phyloP scores from a whole-genome alignment of 495 filamentous ascomycete species.

The Viridothelium virens region DNA sequence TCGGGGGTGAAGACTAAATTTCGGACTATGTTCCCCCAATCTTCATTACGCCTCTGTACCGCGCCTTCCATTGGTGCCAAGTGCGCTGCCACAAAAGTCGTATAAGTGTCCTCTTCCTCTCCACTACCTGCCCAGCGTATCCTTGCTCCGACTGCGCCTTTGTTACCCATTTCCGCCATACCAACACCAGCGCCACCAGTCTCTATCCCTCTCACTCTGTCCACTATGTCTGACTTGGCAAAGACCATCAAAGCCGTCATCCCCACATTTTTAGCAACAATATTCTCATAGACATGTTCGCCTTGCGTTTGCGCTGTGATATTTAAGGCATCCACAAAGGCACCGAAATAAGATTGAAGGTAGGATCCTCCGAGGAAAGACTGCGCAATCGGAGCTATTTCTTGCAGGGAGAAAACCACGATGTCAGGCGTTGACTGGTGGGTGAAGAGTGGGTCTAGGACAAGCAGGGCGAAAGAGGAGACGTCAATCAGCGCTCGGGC shows the following conservation, averaged over 20 bases:
- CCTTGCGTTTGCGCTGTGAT: constrained; percentile 44
- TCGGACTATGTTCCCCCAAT: constrained; percentile 77
- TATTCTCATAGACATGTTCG: constrained; percentile 39
- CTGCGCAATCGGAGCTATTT: constrained; percentile 75
- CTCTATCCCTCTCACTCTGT: constrained; percentile 51
- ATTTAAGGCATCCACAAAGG: constrained; percentile 60
- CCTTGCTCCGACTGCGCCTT: constrained; percentile 78
- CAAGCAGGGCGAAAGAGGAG: constrained; percentile 56
- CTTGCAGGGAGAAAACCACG: constrained; percentile 63
- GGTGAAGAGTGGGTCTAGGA: constrained; percentile 59
- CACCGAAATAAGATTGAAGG: constrained; percentile 65
- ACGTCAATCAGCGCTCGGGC: constrained; percentile 58
- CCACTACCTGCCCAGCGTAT: constrained; percentile 46
- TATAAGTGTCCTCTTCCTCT: constrained; percentile 42
- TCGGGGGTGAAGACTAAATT: constrained; percentile 61
- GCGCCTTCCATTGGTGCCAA: constrained; percentile 76
- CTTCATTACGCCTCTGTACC: constrained; percentile 61
- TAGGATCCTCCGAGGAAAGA: constrained; percentile 81
- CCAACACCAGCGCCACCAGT: constrained; percentile 75
- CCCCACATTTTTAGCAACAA: constrained; percentile 63
- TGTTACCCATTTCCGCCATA: constrained; percentile 81
- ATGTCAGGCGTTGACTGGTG: constrained; percentile 31
- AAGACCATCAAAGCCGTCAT: constrained; percentile 88
- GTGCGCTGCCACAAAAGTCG: constrained; percentile 86
- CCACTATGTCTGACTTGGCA: constrained; percentile 47